These are phyloP conservation scores for Cytospora piceicola DNA, from an alignment of 2,329 filamentous ascomycete genomes.

Conservation along the genomic window DNA sequence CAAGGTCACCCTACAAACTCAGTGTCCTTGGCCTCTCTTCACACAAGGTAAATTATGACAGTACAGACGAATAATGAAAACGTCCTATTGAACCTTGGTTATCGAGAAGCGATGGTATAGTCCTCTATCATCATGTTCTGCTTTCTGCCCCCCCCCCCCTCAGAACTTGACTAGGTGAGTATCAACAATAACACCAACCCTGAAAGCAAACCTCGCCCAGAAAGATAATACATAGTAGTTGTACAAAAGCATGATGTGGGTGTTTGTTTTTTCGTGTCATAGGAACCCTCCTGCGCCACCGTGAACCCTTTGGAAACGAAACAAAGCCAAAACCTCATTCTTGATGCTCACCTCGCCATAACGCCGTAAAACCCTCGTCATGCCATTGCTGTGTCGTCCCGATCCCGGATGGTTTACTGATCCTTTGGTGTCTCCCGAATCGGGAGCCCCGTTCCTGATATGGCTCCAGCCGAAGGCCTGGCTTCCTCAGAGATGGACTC, in stretches of 20 bases:
- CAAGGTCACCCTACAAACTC: background rate
- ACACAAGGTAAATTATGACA: background rate
- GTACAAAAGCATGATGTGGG: constrained; percentile 8
- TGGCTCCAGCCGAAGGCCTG: constrained; percentile 12
- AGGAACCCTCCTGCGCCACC: background rate
- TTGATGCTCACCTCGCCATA: background rate
- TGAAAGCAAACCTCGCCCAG: background rate
- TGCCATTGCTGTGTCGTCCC: background rate
- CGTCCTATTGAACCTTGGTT: background rate
- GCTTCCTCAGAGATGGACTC: constrained; percentile 49
- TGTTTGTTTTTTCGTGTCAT: background rate
- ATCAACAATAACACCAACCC: background rate
- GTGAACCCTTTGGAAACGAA: background rate
- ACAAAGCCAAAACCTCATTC: background rate
- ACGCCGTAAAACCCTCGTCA: background rate
- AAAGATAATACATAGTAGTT: constrained; percentile 1
- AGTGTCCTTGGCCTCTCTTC: background rate
- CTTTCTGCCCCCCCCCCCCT: background rate
- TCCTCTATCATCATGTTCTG: background rate
- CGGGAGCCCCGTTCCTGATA: constrained; percentile 1
- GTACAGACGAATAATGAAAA: background rate
- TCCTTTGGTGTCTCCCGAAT: constrained; percentile 27
- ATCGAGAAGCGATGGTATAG: background rate
- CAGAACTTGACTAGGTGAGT: background rate
- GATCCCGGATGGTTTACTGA: background rate